A percentile compares a stretch with the other conserved stretches of the same genome.
These are phyloP conservation scores for Lathyrus aphaca DNA, from an alignment of 306 rosid species.

Conservation along the genomic window DNA sequence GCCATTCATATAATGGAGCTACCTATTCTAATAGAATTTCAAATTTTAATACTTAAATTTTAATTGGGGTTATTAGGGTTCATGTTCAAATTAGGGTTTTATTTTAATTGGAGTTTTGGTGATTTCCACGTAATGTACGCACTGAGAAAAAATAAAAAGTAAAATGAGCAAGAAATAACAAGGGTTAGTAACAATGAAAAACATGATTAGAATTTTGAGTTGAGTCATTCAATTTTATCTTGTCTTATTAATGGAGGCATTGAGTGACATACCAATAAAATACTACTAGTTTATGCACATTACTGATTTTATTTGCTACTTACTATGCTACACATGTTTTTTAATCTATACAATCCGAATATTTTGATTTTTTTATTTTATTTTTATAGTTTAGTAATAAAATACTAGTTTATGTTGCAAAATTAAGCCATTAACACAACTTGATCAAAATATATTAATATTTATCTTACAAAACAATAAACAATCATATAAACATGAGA, in stretches of 20 bases:
- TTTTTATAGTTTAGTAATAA: too few relatives aligned
- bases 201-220: not conserved
- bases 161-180: not conserved
- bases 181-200: not conserved
- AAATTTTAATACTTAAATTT: too few relatives aligned
- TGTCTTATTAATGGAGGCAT: slow-evolving; percentile 10
- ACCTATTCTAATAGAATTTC: not conserved
- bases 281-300: not conserved
- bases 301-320: not conserved
- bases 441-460: too few relatives aligned
- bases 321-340: not conserved
- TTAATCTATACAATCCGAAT: too few relatives aligned
- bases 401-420: too few relatives aligned
- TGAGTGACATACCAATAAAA: not conserved
- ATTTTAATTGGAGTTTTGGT: not conserved
- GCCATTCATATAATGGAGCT: slow-evolving; percentile 4
- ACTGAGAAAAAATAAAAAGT: not conserved
- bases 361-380: too few relatives aligned
- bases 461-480: too few relatives aligned
- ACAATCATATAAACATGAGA: too few relatives aligned
- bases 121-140: slow-evolving; percentile 1
- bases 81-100: slow-evolving; percentile 17
- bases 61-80: too few relatives aligned
- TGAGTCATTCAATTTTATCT: not conserved
- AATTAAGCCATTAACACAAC: too few relatives aligned